phyloP scores from a whole-genome alignment of 768 basidiomycete genomes.

The Coprinopsis sp. region DNA sequence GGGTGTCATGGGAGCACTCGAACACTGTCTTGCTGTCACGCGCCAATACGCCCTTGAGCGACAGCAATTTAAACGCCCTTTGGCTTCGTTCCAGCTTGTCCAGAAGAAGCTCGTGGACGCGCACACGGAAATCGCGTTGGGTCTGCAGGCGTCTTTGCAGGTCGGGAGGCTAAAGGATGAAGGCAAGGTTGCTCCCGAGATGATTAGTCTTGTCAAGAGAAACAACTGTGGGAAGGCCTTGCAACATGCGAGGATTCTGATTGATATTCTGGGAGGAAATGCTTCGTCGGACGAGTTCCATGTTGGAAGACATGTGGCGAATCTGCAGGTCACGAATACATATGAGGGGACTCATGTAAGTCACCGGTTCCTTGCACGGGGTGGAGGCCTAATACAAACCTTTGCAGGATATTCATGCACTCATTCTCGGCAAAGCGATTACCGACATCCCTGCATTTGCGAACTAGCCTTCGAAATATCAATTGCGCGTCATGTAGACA shows the following conservation, averaged over 20 bases:
- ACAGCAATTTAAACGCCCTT: conserved; percentile 82
- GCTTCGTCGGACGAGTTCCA: conserved; percentile 94
- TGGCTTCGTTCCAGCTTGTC: conserved; percentile 95
- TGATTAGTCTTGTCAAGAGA: conserved; percentile 92
- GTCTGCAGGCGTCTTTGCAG: conserved; percentile 70
- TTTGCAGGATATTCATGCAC: conserved; percentile 77
- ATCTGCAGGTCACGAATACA: conserved; percentile 93
- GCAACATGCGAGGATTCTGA: conserved; percentile 68
- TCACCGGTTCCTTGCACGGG: conserved; percentile 5
- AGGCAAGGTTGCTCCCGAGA: conserved; percentile 73
- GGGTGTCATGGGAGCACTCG: conserved; percentile 94
- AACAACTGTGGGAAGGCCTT: conserved; percentile 96
- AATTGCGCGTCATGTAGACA: too few species aligned
- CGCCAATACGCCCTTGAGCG: conserved; percentile 85
- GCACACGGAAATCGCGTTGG: conserved; percentile 78
- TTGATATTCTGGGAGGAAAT: conserved; percentile 94
- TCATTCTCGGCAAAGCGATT: conserved; percentile 90
- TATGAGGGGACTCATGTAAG: conserved; percentile 78
- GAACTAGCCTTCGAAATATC: neutral
- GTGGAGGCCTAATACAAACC: conserved; percentile 9
- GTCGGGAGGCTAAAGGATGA: conserved; percentile 85
- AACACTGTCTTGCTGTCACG: conserved; percentile 79
- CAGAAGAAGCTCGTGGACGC: conserved; percentile 98
- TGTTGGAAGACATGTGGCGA: conserved; percentile 91
- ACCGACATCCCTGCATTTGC: conserved; percentile 87